Evolutionary conservation across 1,284 basidiomycete species (phyloP).

Genomic region (Ustilago sp.): DNA sequence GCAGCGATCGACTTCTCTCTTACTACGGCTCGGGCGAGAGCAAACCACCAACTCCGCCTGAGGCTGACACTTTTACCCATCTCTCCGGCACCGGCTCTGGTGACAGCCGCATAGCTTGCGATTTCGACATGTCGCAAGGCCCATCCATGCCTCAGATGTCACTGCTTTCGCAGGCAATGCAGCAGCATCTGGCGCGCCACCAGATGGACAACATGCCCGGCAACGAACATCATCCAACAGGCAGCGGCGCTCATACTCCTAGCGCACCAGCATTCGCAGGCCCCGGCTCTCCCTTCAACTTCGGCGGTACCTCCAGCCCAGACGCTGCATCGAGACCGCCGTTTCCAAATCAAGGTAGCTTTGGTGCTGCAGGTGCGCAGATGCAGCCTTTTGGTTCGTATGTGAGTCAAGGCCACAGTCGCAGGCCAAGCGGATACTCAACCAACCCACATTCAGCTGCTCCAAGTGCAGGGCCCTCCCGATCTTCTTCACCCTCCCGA

Average conservation of each 20-base stretch:
- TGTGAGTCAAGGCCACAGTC: constrained; percentile 19
- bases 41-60: constrained; percentile 37
- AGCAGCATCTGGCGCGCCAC: constrained; percentile 50
- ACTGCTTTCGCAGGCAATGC: constrained; percentile 54
- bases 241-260: constrained; percentile 33
- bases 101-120: constrained; percentile 10
- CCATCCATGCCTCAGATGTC: constrained; percentile 43
- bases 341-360: constrained; percentile 29
- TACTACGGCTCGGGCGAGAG: constrained; percentile 43
- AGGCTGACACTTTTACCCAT: constrained; percentile 16
- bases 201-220: constrained; percentile 25
- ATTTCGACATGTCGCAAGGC: constrained; percentile 41
- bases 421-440: constrained; percentile 40
- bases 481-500: constrained; percentile 44
- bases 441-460: constrained; percentile 47
- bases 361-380: constrained; percentile 22
- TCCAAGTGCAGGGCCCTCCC: constrained; percentile 46
- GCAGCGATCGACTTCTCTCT: constrained; percentile 22
- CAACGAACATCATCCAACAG: constrained; percentile 9
- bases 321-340: constrained; percentile 20
- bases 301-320: constrained; percentile 11
- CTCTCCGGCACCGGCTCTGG: constrained; percentile 18
- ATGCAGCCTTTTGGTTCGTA: constrained; percentile 28
- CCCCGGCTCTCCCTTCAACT: constrained; percentile 28
- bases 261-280: constrained; percentile 34